A percentile compares a stretch with the other conserved stretches of the same genome.
phyloP scores from a whole-genome alignment of 768 basidiomycete genomes.

The Clitopilus hobsonii region DNA sequence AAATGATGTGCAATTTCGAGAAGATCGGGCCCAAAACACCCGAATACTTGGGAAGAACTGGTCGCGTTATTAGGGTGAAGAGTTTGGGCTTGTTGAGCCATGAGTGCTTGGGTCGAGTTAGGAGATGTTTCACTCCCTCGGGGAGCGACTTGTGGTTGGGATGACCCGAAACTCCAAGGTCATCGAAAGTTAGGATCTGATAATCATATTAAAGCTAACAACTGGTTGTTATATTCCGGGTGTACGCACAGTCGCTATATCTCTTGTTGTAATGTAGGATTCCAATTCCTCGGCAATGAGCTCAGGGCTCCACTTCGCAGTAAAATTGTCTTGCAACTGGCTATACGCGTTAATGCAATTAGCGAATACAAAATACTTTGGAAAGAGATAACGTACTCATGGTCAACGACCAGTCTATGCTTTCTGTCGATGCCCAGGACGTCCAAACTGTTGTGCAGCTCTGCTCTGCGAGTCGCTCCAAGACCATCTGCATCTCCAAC shows the following conservation, averaged over 20 bases:
- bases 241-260: conserved; percentile 57
- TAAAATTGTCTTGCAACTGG: conserved; percentile 72
- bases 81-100: conserved; percentile 27
- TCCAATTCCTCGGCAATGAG: conserved; percentile 55
- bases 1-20: conserved; percentile 36
- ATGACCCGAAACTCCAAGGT: conserved; percentile 71
- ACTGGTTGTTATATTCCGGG: conserved; percentile 1
- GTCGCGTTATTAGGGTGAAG: conserved; percentile 58
- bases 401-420: conserved; percentile 59
- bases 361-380: conserved; percentile 1
- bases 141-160: conserved; percentile 81
- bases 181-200: conserved; percentile 86
- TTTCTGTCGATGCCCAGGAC: conserved; percentile 57
- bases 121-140: conserved; percentile 45
- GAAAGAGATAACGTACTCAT: conserved; percentile 50
- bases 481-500: conserved; percentile 77
- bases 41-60: conserved; percentile 56
- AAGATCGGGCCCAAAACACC: conserved; percentile 47
- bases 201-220: not conserved
- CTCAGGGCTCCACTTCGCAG: conserved; percentile 54
- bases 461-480: conserved; percentile 52
- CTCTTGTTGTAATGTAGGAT: conserved; percentile 52
- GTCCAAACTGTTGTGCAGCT: conserved; percentile 61
- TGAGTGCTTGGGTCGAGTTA: conserved; percentile 17
- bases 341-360: conserved; percentile 20